Percentiles rank a stretch among this genome's conserved stretches.
Evolutionary conservation across 345 rosid species (phyloP).

Genomic region (Gossypium herbaceum): DNA sequence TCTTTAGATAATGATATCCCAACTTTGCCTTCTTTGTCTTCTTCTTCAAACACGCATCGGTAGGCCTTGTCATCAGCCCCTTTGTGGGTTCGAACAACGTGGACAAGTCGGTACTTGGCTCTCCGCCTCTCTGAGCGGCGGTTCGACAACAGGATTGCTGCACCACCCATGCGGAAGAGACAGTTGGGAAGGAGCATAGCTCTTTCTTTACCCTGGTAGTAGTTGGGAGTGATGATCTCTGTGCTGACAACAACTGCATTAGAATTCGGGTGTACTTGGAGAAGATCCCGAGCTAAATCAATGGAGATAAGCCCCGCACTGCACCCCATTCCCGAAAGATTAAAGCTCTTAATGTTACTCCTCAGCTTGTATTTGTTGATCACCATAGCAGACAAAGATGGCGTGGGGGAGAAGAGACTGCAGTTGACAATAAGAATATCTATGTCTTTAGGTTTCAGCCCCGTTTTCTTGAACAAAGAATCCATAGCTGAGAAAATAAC

Average conservation of each 20-base stretch:
- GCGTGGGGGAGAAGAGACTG: conserved; percentile 70
- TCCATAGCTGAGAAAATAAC: conserved; percentile 77
- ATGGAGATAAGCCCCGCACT: conserved; percentile 71
- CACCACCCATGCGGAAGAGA: conserved; percentile 80
- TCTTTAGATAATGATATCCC: conserved; percentile 68
- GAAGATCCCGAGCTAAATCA: conserved; percentile 67
- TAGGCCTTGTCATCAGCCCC: conserved; percentile 70
- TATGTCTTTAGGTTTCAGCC: conserved; percentile 56
- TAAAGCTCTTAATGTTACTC: conserved; percentile 74
- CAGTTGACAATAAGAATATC: conserved; percentile 73
- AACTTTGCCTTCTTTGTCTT: conserved; percentile 59
- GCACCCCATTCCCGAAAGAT: conserved; percentile 85
- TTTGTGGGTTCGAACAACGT: conserved; percentile 73
- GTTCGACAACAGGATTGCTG: conserved; percentile 65
- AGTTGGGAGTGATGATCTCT: conserved; percentile 69
- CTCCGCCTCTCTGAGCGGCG: conserved; percentile 46
- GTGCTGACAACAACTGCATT: conserved; percentile 66
- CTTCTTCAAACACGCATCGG: conserved; percentile 62
- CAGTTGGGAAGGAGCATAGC: conserved; percentile 82
- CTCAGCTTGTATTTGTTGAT: conserved; percentile 71
- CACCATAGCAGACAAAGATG: conserved; percentile 75
- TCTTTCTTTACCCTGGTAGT: conserved; percentile 64
- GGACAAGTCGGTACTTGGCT: conserved; percentile 67
- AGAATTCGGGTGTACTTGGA: conserved; percentile 65
- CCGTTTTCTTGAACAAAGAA: conserved; percentile 54